A percentile compares a stretch with the other conserved stretches of the same genome.
Conservation (phyloP, 179 eudicot genomes). For the Silene vulgaris region DNA sequence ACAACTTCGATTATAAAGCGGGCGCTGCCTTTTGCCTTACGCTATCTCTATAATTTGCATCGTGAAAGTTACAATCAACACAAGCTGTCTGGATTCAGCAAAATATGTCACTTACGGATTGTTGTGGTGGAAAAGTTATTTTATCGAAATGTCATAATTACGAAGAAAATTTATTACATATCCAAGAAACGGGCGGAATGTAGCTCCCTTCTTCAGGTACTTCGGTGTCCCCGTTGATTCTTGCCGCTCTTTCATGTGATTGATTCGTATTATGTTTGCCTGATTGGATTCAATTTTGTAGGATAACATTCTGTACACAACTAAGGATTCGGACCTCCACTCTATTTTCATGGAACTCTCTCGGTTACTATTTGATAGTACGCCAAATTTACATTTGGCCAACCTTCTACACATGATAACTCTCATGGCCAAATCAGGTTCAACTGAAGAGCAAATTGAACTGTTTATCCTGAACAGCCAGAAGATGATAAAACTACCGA, state of each 20-base stretch:
- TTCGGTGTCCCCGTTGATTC: neutral
- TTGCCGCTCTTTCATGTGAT: neutral
- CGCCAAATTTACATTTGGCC: constrained; percentile 67
- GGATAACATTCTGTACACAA: constrained; percentile 57
- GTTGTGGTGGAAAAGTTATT: constrained; percentile 68
- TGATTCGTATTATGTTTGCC: neutral
- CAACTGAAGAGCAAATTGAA: constrained; percentile 68
- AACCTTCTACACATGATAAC: constrained; percentile 88
- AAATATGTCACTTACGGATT: constrained; percentile 37
- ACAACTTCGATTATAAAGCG: constrained; percentile 57
- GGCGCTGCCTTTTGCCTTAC: constrained; percentile 88
- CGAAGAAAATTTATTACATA: constrained; percentile 32
- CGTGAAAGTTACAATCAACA: constrained; percentile 52
- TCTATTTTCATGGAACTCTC: constrained; percentile 74
- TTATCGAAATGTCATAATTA: constrained; percentile 56
- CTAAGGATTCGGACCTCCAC: constrained; percentile 58
- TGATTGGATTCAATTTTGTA: constrained; percentile 21
- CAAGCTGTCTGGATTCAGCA: constrained; percentile 45
- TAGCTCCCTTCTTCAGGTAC: constrained; percentile 76
- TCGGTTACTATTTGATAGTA: constrained; percentile 52
- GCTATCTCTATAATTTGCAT: constrained; percentile 54
- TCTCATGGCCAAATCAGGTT: constrained; percentile 81
- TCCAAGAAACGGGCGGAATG: constrained; percentile 59
- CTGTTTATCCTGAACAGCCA: constrained; percentile 71
- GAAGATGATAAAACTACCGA: constrained; percentile 69